phyloP scores from a whole-genome alignment of 1,139 yeast genomes.

The Geotrichum carabidarum region DNA sequence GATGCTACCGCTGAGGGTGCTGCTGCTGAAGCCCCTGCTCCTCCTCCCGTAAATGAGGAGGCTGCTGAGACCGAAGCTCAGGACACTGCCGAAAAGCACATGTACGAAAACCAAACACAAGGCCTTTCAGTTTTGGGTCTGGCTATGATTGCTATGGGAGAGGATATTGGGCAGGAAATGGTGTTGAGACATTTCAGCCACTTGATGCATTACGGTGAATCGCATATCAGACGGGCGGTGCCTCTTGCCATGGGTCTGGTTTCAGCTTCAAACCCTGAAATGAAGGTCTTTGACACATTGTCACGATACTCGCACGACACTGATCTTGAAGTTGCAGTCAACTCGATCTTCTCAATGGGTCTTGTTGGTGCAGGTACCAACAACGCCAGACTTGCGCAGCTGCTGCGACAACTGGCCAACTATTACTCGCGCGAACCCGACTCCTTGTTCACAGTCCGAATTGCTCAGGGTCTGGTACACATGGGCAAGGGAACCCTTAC shows the following conservation, averaged over 20 bases:
- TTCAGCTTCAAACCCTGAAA: constrained; percentile 90
- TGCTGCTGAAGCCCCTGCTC: constrained; percentile 27
- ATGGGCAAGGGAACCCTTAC: constrained; percentile 94
- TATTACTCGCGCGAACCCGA: constrained; percentile 90
- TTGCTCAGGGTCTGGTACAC: constrained; percentile 92
- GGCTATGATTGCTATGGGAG: constrained; percentile 96
- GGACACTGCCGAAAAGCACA: constrained; percentile 42
- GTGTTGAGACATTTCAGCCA: constrained; percentile 94
- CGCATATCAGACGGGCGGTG: constrained; percentile 86
- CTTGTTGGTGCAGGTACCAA: constrained; percentile 97
- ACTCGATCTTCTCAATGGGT: constrained; percentile 96
- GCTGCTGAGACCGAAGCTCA: constrained; percentile 25
- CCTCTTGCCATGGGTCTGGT: constrained; percentile 97
- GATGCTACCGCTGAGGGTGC: constrained; percentile 29
- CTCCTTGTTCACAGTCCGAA: constrained; percentile 84
- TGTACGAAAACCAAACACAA: constrained; percentile 55
- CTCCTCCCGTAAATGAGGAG: constrained; percentile 17
- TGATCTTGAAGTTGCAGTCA: constrained; percentile 89
- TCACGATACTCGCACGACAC: constrained; percentile 95
- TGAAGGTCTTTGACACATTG: constrained; percentile 93
- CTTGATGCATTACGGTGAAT: constrained; percentile 95
- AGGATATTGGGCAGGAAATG: constrained; percentile 97
- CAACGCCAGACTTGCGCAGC: constrained; percentile 94
- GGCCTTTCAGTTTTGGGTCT: constrained; percentile 92
- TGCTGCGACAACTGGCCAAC: constrained; percentile 88